These are phyloP conservation scores for Cryptomeria japonica DNA, from an alignment of 75 land plant genomes.

Conservation along the genomic window DNA sequence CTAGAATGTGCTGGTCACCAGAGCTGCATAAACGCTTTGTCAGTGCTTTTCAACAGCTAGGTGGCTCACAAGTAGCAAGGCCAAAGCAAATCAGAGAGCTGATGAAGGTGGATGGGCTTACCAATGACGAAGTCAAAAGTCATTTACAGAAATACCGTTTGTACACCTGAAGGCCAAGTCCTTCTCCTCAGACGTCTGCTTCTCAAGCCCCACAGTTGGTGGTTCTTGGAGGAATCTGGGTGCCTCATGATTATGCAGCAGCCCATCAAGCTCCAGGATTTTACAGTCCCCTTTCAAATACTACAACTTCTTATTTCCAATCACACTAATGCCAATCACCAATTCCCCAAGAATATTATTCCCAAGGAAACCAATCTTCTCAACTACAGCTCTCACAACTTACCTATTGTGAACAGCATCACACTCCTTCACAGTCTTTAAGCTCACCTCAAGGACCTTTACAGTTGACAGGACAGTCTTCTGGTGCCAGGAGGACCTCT, in stretches of 20 bases:
- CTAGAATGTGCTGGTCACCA: slow-evolving; percentile 96
- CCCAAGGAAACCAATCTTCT: neutral
- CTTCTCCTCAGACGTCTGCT: slow-evolving; percentile 48
- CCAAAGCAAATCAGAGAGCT: slow-evolving; percentile 90
- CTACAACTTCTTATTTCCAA: slow-evolving; percentile 22
- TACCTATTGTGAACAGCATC: slow-evolving; percentile 25
- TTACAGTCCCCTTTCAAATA: slow-evolving; percentile 10
- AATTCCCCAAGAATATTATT: slow-evolving; percentile 19
- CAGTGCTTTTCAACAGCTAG: slow-evolving; percentile 91
- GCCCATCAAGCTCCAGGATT: slow-evolving; percentile 16
- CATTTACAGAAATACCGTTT: slow-evolving; percentile 97
- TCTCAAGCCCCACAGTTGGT: slow-evolving; percentile 77
- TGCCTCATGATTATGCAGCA: slow-evolving; percentile 71
- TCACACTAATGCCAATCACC: slow-evolving; percentile 33
- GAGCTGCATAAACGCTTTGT: slow-evolving; percentile 94
- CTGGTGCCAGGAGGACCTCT: slow-evolving; percentile 15
- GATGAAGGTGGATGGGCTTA: slow-evolving; percentile 94
- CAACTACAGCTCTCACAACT: neutral
- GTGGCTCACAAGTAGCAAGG: slow-evolving; percentile 94
- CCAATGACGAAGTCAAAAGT: slow-evolving; percentile 96
- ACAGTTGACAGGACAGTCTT: slow-evolving; percentile 8
- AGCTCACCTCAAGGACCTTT: slow-evolving; percentile 21
- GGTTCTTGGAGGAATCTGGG: slow-evolving; percentile 93
- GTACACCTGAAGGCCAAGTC: slow-evolving; percentile 88
- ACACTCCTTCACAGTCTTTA: slow-evolving; percentile 19